Evolutionary conservation across 2,329 filamentous ascomycete species (phyloP), one percentile per base, ranked within the genome.

Genomic region (Pleurostoma richardsiae): DNA sequence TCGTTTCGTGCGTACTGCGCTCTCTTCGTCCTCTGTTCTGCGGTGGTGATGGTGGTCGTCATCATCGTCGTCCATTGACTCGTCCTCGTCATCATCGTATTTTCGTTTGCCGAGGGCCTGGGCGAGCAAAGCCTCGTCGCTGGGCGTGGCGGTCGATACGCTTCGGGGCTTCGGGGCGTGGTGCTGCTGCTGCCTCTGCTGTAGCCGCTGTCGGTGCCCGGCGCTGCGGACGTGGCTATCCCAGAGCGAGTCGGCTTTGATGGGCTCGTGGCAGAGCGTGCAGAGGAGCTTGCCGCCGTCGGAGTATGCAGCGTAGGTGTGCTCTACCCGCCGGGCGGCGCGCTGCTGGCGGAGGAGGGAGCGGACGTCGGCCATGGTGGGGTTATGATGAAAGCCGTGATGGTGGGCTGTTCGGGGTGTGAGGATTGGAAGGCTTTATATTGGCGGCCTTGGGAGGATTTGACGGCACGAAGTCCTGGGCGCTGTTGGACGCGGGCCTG

Each of bases 281-380:
- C 86, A 90, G 29, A 82, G 68, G 1, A 90, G 77, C 57, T 81
- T 83, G 50, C 85, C 85, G 10, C 80, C 73, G 52, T 82, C 76
- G 4, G 83, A 82, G 68, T 90, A 89, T 45, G 76, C 71, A 39
- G 85, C 83, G 56, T 85, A 73, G 4, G 85, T 80, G 56, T 89
- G 84, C 44, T 83, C 77, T 57, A 91, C 83, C 53, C 86, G 81
- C 48, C 89, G 83, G 51, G 85, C 79, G 47, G 83, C 82, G 54
- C 88, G 83, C 66, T 92, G 86, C 59, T 84, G 85, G 56, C 88
- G 86, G 48, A 95, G 77, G 42, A 95, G 79, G 33, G 87, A 80
- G 57, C 90, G 85, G 29, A 89, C 85, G 65, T 95, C 88, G 55
- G 88, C 76, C 87, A 94, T 92, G 53, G 41, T 50, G 40, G 42